Conservation (phyloP, 306 rosid species). For the Sicyos baderoa region DNA sequence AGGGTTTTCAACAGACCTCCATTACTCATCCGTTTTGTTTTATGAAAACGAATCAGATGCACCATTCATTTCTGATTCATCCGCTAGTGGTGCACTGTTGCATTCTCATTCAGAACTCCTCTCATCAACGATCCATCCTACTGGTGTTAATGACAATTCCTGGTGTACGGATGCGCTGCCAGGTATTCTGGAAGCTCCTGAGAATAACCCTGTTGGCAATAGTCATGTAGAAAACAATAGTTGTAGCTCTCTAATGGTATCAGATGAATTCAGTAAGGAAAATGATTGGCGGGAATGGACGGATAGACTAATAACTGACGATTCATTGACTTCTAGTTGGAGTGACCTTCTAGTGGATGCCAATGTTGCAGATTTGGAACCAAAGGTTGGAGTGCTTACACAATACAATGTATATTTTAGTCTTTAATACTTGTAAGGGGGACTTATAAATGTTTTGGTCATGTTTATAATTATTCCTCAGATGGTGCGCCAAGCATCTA, state of each 20-base stretch:
- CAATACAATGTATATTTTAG: constrained; percentile 8
- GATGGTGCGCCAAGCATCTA: constrained; percentile 52
- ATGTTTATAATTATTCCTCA: constrained; percentile 30
- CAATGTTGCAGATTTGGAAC: constrained; percentile 58
- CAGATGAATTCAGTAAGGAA: constrained; percentile 61
- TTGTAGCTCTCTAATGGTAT: constrained; percentile 47
- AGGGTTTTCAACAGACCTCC: constrained; percentile 73
- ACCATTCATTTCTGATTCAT: constrained; percentile 53
- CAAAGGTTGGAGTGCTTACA: constrained; percentile 50
- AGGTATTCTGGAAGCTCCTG: constrained; percentile 65
- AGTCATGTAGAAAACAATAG: constrained; percentile 57
- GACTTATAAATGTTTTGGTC: background rate
- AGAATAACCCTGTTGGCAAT: constrained; percentile 47
- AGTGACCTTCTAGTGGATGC: constrained; percentile 70
- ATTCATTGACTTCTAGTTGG: constrained; percentile 70
- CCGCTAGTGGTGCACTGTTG: constrained; percentile 35
- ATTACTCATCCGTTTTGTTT: constrained; percentile 63
- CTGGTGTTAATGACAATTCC: constrained; percentile 47
- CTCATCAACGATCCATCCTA: constrained; percentile 45
- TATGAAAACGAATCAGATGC: constrained; percentile 46
- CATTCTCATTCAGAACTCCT: constrained; percentile 46
- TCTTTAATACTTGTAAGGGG: background rate
- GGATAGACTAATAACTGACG: constrained; percentile 77
- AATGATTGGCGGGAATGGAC: constrained; percentile 95
- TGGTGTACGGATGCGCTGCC: constrained; percentile 72